Conservation (phyloP, 2,329 filamentous ascomycete species). For the Trichophyton mentagrophytes region DNA sequence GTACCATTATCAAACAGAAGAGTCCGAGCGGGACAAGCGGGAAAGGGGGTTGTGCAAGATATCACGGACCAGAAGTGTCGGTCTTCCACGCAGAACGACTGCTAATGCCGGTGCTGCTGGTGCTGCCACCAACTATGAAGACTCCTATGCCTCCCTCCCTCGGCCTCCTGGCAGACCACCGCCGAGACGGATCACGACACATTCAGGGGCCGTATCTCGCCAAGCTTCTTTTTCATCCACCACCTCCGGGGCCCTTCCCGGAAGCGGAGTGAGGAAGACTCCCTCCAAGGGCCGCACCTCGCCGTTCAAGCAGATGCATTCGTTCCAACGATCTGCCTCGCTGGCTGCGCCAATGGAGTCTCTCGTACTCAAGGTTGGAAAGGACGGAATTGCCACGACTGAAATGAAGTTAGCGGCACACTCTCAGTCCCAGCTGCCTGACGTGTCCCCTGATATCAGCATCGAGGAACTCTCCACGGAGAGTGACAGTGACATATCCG, state of each 20-base stretch:
- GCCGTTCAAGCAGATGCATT: slow-evolving; percentile 28
- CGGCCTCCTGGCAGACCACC: slow-evolving; percentile 20
- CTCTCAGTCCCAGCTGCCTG: slow-evolving; percentile 16
- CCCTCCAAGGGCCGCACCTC: slow-evolving; percentile 33
- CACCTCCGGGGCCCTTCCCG: slow-evolving; percentile 18
- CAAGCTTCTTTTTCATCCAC: slow-evolving; percentile 17
- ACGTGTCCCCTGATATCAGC: slow-evolving; percentile 24
- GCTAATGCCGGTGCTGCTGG: slow-evolving; percentile 11
- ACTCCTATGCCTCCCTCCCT: background rate
- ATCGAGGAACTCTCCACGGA: slow-evolving; percentile 33
- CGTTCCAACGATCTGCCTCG: slow-evolving; percentile 22
- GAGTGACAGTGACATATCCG: slow-evolving; percentile 28
- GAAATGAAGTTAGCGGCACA: slow-evolving; percentile 29
- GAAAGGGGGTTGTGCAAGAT: slow-evolving; percentile 22
- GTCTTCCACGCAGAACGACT: slow-evolving; percentile 17
- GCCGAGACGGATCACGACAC: slow-evolving; percentile 30
- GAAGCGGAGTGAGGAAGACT: slow-evolving; percentile 29
- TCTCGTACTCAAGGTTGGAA: slow-evolving; percentile 36
- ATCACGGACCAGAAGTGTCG: slow-evolving; percentile 22
- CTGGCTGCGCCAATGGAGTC: slow-evolving; percentile 29
- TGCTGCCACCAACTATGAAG: slow-evolving; percentile 14
- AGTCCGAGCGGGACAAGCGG: slow-evolving; percentile 31
- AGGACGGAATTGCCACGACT: slow-evolving; percentile 37
- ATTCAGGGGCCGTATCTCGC: slow-evolving; percentile 21
- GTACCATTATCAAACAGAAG: slow-evolving; percentile 38